Conservation (phyloP, 148 eudicot species). For the Chenopodium suecicum region DNA sequence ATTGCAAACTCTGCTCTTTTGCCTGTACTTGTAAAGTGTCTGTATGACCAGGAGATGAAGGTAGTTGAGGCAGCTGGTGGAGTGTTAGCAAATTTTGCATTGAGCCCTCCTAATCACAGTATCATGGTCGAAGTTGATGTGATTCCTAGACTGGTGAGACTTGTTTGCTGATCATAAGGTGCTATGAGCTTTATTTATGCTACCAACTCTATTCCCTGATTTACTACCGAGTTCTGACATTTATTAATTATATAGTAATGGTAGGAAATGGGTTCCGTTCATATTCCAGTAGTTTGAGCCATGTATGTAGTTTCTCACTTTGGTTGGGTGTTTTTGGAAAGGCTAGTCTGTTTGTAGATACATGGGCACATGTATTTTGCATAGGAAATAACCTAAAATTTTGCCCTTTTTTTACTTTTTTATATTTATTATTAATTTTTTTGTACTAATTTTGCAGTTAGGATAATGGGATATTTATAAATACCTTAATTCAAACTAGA, state of each 20-base stretch:
- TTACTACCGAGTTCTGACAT: neutral
- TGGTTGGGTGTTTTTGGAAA: neutral
- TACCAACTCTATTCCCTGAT: neutral
- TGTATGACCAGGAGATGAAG: conserved; percentile 70
- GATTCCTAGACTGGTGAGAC: conserved; percentile 75
- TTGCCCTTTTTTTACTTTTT: too few relatives aligned
- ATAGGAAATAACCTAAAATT: neutral
- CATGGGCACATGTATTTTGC: neutral
- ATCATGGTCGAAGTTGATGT: conserved; percentile 75
- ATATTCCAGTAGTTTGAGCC: neutral
- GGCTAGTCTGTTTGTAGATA: neutral
- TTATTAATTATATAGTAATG: neutral
- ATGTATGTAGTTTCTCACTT: neutral
- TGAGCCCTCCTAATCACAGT: conserved; percentile 51
- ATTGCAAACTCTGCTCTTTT: conserved; percentile 59
- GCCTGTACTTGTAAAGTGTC: conserved; percentile 58
- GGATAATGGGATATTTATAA: neutral
- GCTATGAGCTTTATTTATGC: neutral
- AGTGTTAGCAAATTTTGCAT: conserved; percentile 73
- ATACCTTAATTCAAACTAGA: too few relatives aligned
- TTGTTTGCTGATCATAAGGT: conserved; percentile 9
- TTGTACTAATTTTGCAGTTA: neutral
- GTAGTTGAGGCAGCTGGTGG: conserved; percentile 77
- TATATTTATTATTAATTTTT: too few relatives aligned
- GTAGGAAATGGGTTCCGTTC: neutral